These are phyloP conservation scores for Magnusiomyces magnusii DNA, from an alignment of 1,139 yeast species.

Conservation along the genomic window DNA sequence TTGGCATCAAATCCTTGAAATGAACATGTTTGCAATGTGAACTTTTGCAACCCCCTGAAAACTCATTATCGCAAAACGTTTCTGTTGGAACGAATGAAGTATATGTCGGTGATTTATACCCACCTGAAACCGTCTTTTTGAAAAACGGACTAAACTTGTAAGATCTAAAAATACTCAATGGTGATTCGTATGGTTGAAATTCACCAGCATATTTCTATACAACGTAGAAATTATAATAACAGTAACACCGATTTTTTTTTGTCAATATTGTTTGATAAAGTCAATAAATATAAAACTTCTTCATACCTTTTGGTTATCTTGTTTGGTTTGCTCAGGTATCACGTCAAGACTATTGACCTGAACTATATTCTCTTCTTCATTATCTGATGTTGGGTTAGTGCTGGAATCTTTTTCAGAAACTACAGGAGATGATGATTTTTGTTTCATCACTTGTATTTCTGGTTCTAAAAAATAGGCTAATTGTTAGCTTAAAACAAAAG, in stretches of 20 bases:
- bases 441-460: too few relatives aligned
- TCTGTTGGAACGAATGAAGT: slow-evolving; percentile 21
- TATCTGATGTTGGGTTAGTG: not conserved
- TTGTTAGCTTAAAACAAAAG: too few relatives aligned
- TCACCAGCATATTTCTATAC: not conserved
- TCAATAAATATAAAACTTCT: too few relatives aligned
- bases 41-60: slow-evolving; percentile 21
- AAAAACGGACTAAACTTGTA: slow-evolving; percentile 29
- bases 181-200: slow-evolving; percentile 26
- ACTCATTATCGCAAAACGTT: slow-evolving; percentile 27
- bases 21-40: slow-evolving; percentile 27
- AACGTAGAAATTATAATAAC: not conserved
- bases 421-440: not conserved
- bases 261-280: too few relatives aligned
- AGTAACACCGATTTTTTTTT: not conserved
- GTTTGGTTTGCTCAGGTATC: not conserved
- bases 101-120: slow-evolving; percentile 28
- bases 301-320: not conserved
- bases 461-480: too few relatives aligned
- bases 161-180: slow-evolving; percentile 26
- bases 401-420: not conserved
- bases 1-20: slow-evolving; percentile 23
- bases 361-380: not conserved
- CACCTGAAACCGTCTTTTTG: slow-evolving; percentile 18
- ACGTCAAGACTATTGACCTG: not conserved